Evolutionary conservation across 2,329 filamentous ascomycete species (phyloP), one percentile per base, ranked within the genome.

Genomic region (Zasmidium cellare): DNA sequence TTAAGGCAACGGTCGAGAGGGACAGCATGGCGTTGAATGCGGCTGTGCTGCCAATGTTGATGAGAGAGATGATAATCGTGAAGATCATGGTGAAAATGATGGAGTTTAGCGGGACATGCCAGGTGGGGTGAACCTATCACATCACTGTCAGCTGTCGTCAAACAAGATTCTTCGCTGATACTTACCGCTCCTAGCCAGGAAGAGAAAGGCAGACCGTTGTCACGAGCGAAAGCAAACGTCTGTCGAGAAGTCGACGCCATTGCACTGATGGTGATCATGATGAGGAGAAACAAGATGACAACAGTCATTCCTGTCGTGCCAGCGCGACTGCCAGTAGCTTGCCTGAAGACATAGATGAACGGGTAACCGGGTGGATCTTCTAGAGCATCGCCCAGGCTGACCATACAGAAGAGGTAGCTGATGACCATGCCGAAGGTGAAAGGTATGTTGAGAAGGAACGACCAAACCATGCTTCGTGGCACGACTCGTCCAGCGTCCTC

Each of bases 231-330:
- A 0, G 76, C 76, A 56, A 68, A 79, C 1, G 73, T 64, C 71
- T 78, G 75, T 14, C 76, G 72, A 18, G 74, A 76, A 2, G 74
- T 74, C 6, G 74, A 71, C 31, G 76, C 75, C 2, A 80, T 80
- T 48, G 63, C 63, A 7, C 60, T 61, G 6, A 60, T 63, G 14
- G 58, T 60, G 28, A 63, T 62, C 16, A 60, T 58, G n/a, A 67
- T 57, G 23, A 55, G 48, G 19, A 67, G 62, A 23, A 69, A 44
- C 41, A 69, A 54, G 20, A 69, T 57, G 3, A 69, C 38, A 9
- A 55, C 53, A 1, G 60, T 67, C 19, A 69, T 56, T 3, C 59
- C 64, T 6, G 55, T 61, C 1, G 66, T 63, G 1, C 62, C 63
- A 1, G 61, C 63, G 1, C 46, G 58, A 1, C 63, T 67, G 12